Percentiles rank a stretch among this genome's conserved stretches.
These are phyloP conservation scores for Singerocomus rubriflavus DNA, from an alignment of 1,284 basidiomycete species.

Conservation along the genomic window DNA sequence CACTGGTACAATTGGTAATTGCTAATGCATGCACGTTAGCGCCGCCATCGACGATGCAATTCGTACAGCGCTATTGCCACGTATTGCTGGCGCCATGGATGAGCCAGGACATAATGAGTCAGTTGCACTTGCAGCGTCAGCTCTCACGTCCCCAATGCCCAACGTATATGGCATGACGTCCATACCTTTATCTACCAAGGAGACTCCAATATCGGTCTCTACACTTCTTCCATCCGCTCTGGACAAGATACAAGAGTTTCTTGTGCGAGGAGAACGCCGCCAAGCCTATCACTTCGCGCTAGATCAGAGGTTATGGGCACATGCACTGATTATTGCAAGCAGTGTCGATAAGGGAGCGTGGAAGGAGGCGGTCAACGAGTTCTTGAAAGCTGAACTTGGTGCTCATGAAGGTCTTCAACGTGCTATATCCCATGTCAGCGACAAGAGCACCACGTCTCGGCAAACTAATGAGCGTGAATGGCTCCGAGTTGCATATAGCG, in stretches of 20 bases:
- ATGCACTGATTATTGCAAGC: slow-evolving; percentile 94
- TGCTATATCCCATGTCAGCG: slow-evolving; percentile 16
- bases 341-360: slow-evolving; percentile 92
- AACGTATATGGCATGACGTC: slow-evolving; percentile 21
- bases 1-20: slow-evolving; percentile 4
- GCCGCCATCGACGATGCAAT: slow-evolving; percentile 67
- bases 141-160: slow-evolving; percentile 18
- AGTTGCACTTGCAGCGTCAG: slow-evolving; percentile 18
- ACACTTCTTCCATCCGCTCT: slow-evolving; percentile 59
- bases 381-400: slow-evolving; percentile 78
- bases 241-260: slow-evolving; percentile 75
- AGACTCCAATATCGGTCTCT: slow-evolving; percentile 47
- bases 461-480: slow-evolving; percentile 59
- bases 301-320: slow-evolving; percentile 89
- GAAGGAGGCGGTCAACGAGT: slow-evolving; percentile 88
- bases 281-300: slow-evolving; percentile 89
- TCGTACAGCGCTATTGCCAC: slow-evolving; percentile 62
- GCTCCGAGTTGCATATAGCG: slow-evolving; percentile 79
- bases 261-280: slow-evolving; percentile 81
- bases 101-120: slow-evolving; percentile 22
- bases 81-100: slow-evolving; percentile 34
- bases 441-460: slow-evolving; percentile 9
- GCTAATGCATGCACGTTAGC: slow-evolving; percentile 41
- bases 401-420: slow-evolving; percentile 31
- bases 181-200: slow-evolving; percentile 28